phyloP scores from a whole-genome alignment of 768 basidiomycete genomes.

The Gautieria morchelliformis region DNA sequence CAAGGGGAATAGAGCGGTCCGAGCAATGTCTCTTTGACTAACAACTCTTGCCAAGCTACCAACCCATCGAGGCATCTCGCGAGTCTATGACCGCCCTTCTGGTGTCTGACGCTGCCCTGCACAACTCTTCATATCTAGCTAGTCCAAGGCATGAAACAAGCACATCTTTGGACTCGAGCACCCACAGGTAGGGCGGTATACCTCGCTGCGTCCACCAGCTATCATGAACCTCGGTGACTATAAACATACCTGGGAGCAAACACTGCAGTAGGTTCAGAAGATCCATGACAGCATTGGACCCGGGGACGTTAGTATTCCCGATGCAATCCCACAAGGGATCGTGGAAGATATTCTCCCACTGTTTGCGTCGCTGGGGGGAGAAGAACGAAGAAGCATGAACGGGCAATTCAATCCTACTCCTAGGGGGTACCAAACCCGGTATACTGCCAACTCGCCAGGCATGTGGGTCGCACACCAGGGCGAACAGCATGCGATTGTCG shows the following conservation, averaged over 20 bases:
- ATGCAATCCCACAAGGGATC: constrained; percentile 32
- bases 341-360: constrained; percentile 88
- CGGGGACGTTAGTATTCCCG: not conserved
- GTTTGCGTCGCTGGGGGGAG: constrained; percentile 70
- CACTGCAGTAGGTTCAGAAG: constrained; percentile 61
- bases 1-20: not conserved
- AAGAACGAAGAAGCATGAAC: constrained; percentile 78
- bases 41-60: no score
- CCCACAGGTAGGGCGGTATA: not conserved
- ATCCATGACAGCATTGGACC: constrained; percentile 40
- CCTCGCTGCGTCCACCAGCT: not conserved
- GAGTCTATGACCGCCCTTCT: not conserved
- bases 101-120: not conserved
- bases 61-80: not conserved
- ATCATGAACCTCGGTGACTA: constrained; percentile 15
- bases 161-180: not conserved
- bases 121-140: not conserved
- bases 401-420: constrained; percentile 47
- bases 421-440: constrained; percentile 28
- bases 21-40: not conserved
- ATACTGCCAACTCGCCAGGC: not conserved
- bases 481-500: not conserved
- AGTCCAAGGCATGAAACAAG: not conserved
- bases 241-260: constrained; percentile 61
- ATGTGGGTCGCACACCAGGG: not conserved